Base-by-base conservation (phyloP, 2,329 filamentous ascomycete species). In the Exophiala sp. region DNA sequence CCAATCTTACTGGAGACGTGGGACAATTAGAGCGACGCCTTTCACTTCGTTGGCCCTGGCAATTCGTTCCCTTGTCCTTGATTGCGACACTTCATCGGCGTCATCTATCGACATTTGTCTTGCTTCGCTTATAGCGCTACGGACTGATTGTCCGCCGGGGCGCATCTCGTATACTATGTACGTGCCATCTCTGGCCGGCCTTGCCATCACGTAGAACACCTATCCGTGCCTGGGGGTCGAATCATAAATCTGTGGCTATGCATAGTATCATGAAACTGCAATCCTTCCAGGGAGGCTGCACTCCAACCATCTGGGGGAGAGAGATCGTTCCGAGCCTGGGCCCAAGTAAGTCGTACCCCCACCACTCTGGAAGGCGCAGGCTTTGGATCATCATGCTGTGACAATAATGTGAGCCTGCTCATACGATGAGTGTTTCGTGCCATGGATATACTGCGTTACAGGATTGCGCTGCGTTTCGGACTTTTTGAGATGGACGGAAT, bases 101-200 rank as follows among this genome's bases (percentile, higher is more conserved):
- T 60, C 57, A 60, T 53, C 40, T 35, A 35, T 47, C 50, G 47
- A 41, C 40, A 18, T 40, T 36, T 38, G 36, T 41, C 47, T 16
- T 49, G 47, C 47, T 50, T 54, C 43, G 54, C 51, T 55, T 58
- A 50, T 41, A 36, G 47, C 52, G 41, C 51, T 52, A 57, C 57
- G 57, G 57, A 55, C 54, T 50, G 41, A 14, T 32, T 36, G 52
- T 42, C 57, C 57, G 54, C 48, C 52, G 34, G 18, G 44, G n/a
- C 57, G 53, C 53, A 45, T 33, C 38, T 34, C 43, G 50, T 21
- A 29, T 29, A 29, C 24, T 29, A 29, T 29, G 24, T 29, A 29
- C 3, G 24, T 60, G 39, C 57, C 57, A 60, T 60, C 57, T 56
- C 54, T 52, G 57, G 54, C 46, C 47, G 48, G 24, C 34, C 47